Conservation (phyloP, 2,329 filamentous ascomycete species). For the Verticillium longisporum region DNA sequence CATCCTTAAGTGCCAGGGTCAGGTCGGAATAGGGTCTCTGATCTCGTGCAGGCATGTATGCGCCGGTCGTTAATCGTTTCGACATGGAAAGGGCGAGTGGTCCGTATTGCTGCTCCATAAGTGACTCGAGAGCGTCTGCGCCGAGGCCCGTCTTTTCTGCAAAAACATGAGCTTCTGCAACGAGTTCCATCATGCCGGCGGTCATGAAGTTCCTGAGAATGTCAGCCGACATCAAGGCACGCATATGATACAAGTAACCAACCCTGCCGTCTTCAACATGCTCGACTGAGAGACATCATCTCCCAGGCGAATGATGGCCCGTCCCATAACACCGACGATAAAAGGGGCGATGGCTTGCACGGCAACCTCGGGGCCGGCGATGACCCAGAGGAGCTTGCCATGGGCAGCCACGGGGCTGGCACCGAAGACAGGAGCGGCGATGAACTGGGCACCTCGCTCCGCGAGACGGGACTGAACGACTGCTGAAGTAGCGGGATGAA, state of each 20-base stretch:
- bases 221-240: neutral
- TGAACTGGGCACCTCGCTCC: conserved; percentile 23
- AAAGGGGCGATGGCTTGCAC: conserved; percentile 28
- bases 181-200: conserved; percentile 39
- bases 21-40: conserved; percentile 39
- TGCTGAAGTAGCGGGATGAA: conserved; percentile 35
- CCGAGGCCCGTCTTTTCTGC: conserved; percentile 37
- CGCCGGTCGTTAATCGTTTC: conserved; percentile 26
- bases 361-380: conserved; percentile 31
- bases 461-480: conserved; percentile 19
- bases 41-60: conserved; percentile 25
- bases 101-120: conserved; percentile 33
- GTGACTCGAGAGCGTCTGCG: conserved; percentile 29
- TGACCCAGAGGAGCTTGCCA: conserved; percentile 37
- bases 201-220: conserved; percentile 38
- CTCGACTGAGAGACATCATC: conserved; percentile 33
- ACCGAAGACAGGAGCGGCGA: conserved; percentile 43
- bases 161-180: conserved; percentile 42
- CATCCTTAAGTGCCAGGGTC: conserved; percentile 44
- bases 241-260: neutral
- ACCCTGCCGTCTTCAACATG: conserved; percentile 41
- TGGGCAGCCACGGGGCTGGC: conserved; percentile 39
- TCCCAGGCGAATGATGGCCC: conserved; percentile 34
- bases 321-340: conserved; percentile 32
- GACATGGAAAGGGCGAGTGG: conserved; percentile 29